Evolutionary conservation across 1,284 basidiomycete genomes (phyloP).

Genomic region (Neolentinus lepideus): DNA sequence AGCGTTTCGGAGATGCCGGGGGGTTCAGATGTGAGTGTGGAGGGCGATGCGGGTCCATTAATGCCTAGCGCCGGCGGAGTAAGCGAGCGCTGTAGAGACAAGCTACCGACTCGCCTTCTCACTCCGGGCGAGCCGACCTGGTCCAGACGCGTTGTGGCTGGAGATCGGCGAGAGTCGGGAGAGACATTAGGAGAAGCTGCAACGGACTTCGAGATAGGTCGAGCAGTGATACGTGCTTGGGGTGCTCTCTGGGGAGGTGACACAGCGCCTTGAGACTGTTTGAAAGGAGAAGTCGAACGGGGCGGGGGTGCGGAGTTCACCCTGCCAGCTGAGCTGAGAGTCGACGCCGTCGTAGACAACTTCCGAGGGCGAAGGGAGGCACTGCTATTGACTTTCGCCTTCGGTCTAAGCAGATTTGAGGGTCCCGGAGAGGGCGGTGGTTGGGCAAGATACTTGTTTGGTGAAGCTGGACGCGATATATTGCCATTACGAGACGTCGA

Average conservation of each 20-base stretch:
- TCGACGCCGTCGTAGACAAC: slow-evolving; percentile 17
- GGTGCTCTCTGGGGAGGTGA: slow-evolving; percentile 9
- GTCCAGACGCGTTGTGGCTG: not conserved
- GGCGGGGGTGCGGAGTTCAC: slow-evolving; percentile 14
- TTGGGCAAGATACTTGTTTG: slow-evolving; percentile 33
- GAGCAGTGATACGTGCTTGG: slow-evolving; percentile 13
- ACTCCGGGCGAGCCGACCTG: not conserved
- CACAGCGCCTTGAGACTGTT: slow-evolving; percentile 19
- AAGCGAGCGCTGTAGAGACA: not conserved
- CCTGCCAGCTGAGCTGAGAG: slow-evolving; percentile 10
- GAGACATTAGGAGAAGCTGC: slow-evolving; percentile 2
- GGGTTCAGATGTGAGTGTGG: slow-evolving; percentile 11
- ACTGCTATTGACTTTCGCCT: slow-evolving; percentile 53
- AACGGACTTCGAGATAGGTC: slow-evolving; percentile 21
- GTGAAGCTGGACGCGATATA: slow-evolving; percentile 39
- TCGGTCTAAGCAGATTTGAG: slow-evolving; percentile 33
- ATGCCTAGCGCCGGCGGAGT: not conserved
- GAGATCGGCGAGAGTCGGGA: slow-evolving; percentile 7
- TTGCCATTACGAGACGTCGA: slow-evolving; percentile 19
- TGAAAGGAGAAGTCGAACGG: slow-evolving; percentile 37
- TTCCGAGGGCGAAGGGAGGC: slow-evolving; percentile 39
- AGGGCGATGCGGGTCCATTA: slow-evolving; percentile 3
- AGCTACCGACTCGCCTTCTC: not conserved
- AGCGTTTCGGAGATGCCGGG: slow-evolving; percentile 5
- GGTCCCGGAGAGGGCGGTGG: slow-evolving; percentile 27